Base-by-base conservation (phyloP, 306 rosid species). In the Medicago lupulina region DNA sequence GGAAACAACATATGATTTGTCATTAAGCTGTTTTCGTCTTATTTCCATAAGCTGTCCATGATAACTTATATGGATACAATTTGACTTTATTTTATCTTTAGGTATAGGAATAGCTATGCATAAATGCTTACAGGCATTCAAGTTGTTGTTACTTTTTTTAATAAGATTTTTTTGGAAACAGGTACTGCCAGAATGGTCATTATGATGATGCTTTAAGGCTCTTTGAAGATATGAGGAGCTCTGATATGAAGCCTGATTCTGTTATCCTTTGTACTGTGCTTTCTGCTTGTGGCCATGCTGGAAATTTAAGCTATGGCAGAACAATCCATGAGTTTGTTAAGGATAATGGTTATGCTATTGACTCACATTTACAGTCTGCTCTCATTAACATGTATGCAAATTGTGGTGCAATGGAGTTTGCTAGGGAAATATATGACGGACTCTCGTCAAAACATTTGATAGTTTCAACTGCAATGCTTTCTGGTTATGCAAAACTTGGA, bases 391-490 rank as follows among this genome's bases (percentile, higher is more conserved):
- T 90, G 96, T 90, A 92, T 76, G 88, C 86, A 11, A 88, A 82
- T 67, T 85, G 92, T 75, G 96, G 96, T 68, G 85, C 89, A 5
- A 84, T 88, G 90, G 89, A 92, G 71, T 80, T 85, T 66, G 96
- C 97, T 65, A 80, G 83, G 85, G 77, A 82, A 66, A 25, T 90
- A 77, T 88, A 84, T 54, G 81, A 83, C 17, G 61, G 72, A 74
- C 81, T 85, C 34, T 73, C 89, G 0, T 59, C 77, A 5, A 90
- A 87, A 63, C 80, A 87, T 80, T 70, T 86, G 39, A 79, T 92
- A 44, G 88, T 84, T 83, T 91, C 93, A 7, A 92, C 97, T 64
- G 91, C 92, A 34, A 90, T 90, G 92, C 83, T 92, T 74, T 83
- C 89, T 4, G 96, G 89, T 67, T 89, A 87, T 78, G 83, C 93